phyloP scores from a whole-genome alignment of 2,329 filamentous ascomycete species.

The Hymenoscyphus fructigenus region DNA sequence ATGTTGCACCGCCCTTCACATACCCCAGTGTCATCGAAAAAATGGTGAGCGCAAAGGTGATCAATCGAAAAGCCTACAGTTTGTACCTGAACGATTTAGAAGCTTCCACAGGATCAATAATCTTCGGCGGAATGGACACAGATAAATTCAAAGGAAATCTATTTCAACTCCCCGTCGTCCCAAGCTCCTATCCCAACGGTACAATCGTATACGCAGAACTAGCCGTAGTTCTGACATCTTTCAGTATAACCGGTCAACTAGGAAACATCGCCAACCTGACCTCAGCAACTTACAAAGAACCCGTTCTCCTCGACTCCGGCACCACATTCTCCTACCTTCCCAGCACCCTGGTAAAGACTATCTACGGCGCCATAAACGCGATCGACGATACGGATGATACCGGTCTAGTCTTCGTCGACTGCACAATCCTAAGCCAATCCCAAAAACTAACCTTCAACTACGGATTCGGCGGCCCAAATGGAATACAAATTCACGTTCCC shows the following conservation, averaged over 20 bases:
- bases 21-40: constrained; percentile 33
- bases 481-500: constrained; percentile 44
- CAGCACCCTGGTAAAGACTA: constrained; percentile 44
- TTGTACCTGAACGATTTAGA: constrained; percentile 36
- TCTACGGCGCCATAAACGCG: constrained; percentile 40
- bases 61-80: constrained; percentile 42
- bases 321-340: constrained; percentile 66
- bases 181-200: constrained; percentile 18
- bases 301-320: constrained; percentile 62
- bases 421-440: constrained; percentile 43
- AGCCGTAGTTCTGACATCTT: constrained; percentile 27
- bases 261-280: constrained; percentile 25
- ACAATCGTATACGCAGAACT: constrained; percentile 23
- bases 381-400: constrained; percentile 35
- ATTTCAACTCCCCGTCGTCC: constrained; percentile 23
- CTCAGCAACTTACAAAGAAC: constrained; percentile 38
- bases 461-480: constrained; percentile 44
- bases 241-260: constrained; percentile 38
- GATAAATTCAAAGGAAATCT: constrained; percentile 44
- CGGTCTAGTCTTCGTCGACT: constrained; percentile 28
- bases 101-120: constrained; percentile 34
- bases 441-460: constrained; percentile 44
- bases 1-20: constrained; percentile 28
- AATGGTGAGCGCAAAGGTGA: constrained; percentile 43
- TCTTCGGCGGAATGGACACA: constrained; percentile 48